phyloP scores from a whole-genome alignment of 768 basidiomycete species.

The Lyophyllum atratum region DNA sequence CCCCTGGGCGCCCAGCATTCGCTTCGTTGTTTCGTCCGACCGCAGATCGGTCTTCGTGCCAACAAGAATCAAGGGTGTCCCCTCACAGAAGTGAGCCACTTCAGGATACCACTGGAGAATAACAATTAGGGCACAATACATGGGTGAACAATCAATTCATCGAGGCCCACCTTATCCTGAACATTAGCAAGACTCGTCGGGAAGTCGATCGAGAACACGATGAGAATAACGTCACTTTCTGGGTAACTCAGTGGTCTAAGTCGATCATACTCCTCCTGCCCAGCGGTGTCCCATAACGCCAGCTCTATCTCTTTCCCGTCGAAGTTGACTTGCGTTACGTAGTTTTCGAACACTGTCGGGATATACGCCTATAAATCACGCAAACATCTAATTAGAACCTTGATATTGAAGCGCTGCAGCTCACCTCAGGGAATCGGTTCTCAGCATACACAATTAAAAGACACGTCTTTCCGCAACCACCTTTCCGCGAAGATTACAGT shows the following conservation, averaged over 20 bases:
- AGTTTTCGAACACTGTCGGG: constrained; percentile 94
- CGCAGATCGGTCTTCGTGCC: constrained; percentile 94
- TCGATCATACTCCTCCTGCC: constrained; percentile 95
- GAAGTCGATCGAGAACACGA: constrained; percentile 94
- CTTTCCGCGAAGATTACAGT: constrained; percentile 36
- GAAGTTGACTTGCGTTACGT: constrained; percentile 83
- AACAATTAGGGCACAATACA: constrained; percentile 3
- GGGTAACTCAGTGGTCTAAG: constrained; percentile 85
- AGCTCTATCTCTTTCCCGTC: constrained; percentile 91
- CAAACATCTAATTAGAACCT: constrained; percentile 18
- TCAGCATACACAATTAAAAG: constrained; percentile 95
- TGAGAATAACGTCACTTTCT: constrained; percentile 88
- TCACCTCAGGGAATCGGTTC: constrained; percentile 93
- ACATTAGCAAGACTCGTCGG: constrained; percentile 90
- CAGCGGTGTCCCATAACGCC: constrained; percentile 98
- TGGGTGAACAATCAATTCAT: background rate
- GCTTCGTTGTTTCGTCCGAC: constrained; percentile 79
- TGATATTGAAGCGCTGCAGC: constrained; percentile 14
- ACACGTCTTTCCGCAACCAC: constrained; percentile 93
- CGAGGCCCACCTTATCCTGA: constrained; percentile 71
- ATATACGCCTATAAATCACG: constrained; percentile 71
- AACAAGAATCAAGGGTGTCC: constrained; percentile 87
- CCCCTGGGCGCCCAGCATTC: constrained; percentile 90
- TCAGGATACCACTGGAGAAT: constrained; percentile 83
- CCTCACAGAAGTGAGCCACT: constrained; percentile 89